Conservation (phyloP, 2,329 filamentous ascomycete genomes). For the Colletotrichum cuscutae region DNA sequence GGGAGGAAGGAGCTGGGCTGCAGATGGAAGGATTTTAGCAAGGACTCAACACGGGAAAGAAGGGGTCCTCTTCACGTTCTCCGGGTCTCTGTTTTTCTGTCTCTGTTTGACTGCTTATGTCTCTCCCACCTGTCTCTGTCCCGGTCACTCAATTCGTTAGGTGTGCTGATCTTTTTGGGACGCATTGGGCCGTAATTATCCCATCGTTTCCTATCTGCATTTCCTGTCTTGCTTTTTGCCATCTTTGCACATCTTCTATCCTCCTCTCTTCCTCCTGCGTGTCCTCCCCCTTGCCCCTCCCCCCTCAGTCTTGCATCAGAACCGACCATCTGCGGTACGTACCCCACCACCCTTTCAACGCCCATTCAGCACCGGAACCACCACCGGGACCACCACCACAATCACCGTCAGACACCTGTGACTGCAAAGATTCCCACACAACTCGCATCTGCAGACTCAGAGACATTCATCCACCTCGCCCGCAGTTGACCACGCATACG, state of each 20-base stretch:
- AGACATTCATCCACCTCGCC: slow-evolving; percentile 24
- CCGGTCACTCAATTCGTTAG: not conserved
- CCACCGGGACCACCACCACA: too few relatives aligned
- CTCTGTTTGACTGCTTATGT: not conserved
- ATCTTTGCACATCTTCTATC: not conserved
- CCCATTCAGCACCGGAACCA: not conserved
- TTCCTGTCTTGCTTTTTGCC: not conserved
- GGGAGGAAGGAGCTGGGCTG: not conserved
- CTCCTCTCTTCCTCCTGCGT: not conserved
- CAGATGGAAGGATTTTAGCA: not conserved
- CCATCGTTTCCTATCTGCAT: not conserved
- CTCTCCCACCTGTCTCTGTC: not conserved
- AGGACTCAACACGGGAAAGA: not conserved
- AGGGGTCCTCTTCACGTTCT: not conserved
- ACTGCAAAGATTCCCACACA: not conserved
- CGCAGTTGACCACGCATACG: slow-evolving; percentile 2
- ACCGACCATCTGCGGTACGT: slow-evolving; percentile 8
- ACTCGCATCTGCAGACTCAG: slow-evolving; percentile 4
- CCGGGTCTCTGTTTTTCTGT: not conserved
- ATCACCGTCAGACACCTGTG: not conserved
- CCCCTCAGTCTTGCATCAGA: not conserved
- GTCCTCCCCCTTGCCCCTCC: not conserved
- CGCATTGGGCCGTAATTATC: not conserved
- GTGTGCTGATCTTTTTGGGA: not conserved
- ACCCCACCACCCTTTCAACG: not conserved